These are phyloP conservation scores for Xylariales sp. DNA, from an alignment of 2,329 filamentous ascomycete species.

Conservation along the genomic window DNA sequence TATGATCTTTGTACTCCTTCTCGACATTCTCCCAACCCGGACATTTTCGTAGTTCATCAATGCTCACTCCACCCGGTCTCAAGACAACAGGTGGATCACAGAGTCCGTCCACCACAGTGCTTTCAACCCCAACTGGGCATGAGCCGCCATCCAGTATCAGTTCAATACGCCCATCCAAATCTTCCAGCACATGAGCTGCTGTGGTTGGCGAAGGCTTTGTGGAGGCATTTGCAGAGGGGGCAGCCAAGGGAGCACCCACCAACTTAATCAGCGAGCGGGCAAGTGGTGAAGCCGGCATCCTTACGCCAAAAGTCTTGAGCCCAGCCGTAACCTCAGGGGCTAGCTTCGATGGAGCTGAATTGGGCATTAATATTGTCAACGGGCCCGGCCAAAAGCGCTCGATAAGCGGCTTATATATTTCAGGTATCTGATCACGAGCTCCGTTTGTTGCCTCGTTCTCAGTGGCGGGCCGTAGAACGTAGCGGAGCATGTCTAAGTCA, in stretches of 20 bases:
- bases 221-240: conserved; percentile 93
- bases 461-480: conserved; percentile 60
- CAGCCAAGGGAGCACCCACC: conserved; percentile 82
- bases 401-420: conserved; percentile 82
- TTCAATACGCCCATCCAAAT: conserved; percentile 83
- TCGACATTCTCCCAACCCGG: conserved; percentile 83
- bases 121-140: conserved; percentile 92
- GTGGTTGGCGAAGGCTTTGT: conserved; percentile 93
- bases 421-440: conserved; percentile 66
- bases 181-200: conserved; percentile 88
- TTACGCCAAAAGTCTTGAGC: conserved; percentile 84
- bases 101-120: conserved; percentile 94
- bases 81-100: conserved; percentile 83
- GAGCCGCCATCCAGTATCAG: conserved; percentile 89
- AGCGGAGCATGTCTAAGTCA: conserved; percentile 80
- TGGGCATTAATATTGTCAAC: conserved; percentile 87
- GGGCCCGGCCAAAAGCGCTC: conserved; percentile 93
- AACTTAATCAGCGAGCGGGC: conserved; percentile 88
- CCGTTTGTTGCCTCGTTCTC: conserved; percentile 43
- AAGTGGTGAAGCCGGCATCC: conserved; percentile 88
- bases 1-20: conserved; percentile 82
- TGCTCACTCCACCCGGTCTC: conserved; percentile 85
- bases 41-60: conserved; percentile 80
- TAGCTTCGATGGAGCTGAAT: conserved; percentile 74
- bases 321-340: conserved; percentile 94